Base-by-base conservation (phyloP, 2,329 filamentous ascomycete genomes). In the Alternaria alternata region DNA sequence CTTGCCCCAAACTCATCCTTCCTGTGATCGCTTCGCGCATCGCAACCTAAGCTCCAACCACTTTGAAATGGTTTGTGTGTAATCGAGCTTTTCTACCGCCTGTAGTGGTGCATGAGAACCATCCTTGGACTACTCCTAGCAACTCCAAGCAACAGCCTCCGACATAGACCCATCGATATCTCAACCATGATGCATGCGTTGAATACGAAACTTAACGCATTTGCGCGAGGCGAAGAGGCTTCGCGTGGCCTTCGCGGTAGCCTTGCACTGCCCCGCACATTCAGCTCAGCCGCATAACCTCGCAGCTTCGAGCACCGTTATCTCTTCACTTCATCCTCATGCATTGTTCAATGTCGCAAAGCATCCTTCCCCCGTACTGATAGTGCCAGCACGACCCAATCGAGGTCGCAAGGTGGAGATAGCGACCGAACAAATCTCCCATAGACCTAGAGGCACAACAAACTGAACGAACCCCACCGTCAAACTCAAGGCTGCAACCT, bases 301-400 rank as follows among this genome's bases (percentile, higher is more conserved):
- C 14, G 32, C 1, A 36, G 3, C 6, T 2, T 36, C 14, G 0
- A 36, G 14, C 32, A 6, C 12, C 0, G 0, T 7, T n/a, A n/a
- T 36, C 32, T 36, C 0, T 7, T 14, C 34, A n/a, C 34, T n/a
- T 38, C 16, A 18, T n/a, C 6, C 9, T 4, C 16, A 4, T 0
- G 18, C 16, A 38, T 0, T n/a, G 1, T 1, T 38, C 16, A 3
- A 3, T 38, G 14, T 4, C 34, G 16, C 34, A 18, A 3, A 38
- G 7, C 34, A 38, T n/a, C 2, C 7, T 0, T 3, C 6, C 16
- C 2, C 0, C 6, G 34, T 4, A 38, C 34, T 18, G 34, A 38
- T 4, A n/a, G 34, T 38, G 7, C 7, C 34, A 38, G 1, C 0
- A 18, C 5, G 34, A 38, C n/a, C 2, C 3, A 8, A 38, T 7